Evolutionary conservation across 1,284 basidiomycete species (phyloP), one percentile per base, ranked within the genome.

Genomic region (Cryptococcus sp.): DNA sequence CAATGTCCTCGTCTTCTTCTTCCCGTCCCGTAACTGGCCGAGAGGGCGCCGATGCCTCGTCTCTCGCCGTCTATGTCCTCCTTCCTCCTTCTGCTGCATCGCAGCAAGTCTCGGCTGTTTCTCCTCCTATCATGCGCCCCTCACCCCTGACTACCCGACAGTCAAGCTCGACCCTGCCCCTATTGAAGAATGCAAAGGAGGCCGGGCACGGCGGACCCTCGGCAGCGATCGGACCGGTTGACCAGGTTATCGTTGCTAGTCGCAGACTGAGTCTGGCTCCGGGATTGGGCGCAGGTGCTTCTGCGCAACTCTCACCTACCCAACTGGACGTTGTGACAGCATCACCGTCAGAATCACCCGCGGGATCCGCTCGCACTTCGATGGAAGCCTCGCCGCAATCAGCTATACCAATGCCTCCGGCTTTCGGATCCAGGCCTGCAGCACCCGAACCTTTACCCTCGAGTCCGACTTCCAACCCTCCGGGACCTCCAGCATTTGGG

Each of bases 231-330:
- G 10, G 60, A 60, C 27, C 53, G 17, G 25, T 25, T 17, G 41
- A 25, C 23, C 48, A 50, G 11, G 45, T 56, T 5, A 45, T 64
- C 6, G 40, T 50, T n/a, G 57, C 69, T n/a, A 64, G 63, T 20
- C 62, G 75, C 16, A 63, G 75, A 30, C 53, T 74, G 50, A 72
- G 69, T 54, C 61, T 77, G 3, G 75, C 70, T 1, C 64, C 72
- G 2, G 70, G 72, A 3, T 54, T 75, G 13, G 75, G 70, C 0
- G 48, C 62, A 5, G 72, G 72, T 22, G 23, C 55, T 27, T 51
- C 49, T 1, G 43, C 42, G 4, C 58, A 16, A 16, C 48, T 41
- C 38, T 40, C 40, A 30, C 20, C 10, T 39, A 52, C 19, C 27
- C 54, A 6, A 41, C 35, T 53, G 27, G 20, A 19, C 4, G 16